These are phyloP conservation scores for Schizonepeta tenuifolia DNA, from an alignment of 257 asterid species.

Conservation along the genomic window DNA sequence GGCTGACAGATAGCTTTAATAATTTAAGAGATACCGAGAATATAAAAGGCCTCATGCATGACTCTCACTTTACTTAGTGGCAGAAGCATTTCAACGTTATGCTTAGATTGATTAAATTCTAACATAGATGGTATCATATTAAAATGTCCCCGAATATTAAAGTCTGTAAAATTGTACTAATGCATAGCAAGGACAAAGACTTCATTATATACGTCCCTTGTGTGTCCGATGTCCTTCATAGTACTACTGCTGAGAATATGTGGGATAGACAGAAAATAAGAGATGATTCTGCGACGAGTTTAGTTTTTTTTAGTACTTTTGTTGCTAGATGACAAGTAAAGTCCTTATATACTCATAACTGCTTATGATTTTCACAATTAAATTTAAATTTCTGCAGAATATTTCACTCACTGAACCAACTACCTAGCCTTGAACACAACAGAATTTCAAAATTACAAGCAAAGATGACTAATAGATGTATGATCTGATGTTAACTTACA, in stretches of 20 bases:
- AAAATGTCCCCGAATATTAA: background rate
- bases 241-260: background rate
- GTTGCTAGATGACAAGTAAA: background rate
- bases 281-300: background rate
- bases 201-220: background rate
- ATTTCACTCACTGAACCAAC: background rate
- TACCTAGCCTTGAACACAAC: constrained; percentile 9
- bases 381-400: background rate
- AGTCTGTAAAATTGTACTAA: background rate
- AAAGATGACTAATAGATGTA: constrained; percentile 16
- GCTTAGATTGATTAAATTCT: background rate
- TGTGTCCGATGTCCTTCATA: background rate
- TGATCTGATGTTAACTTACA: constrained; percentile 33
- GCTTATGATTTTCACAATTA: constrained; percentile 5
- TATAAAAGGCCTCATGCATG: background rate
- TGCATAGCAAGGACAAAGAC: background rate
- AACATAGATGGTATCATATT: background rate
- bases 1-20: background rate
- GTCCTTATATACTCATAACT: background rate
- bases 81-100: background rate
- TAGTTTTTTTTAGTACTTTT: background rate
- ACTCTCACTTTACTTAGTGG: background rate
- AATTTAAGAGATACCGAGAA: background rate
- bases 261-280: background rate
- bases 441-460: background rate